Base-by-base conservation (phyloP, 176 grass and related monocot species). In the Rhynchospora breviuscula region DNA sequence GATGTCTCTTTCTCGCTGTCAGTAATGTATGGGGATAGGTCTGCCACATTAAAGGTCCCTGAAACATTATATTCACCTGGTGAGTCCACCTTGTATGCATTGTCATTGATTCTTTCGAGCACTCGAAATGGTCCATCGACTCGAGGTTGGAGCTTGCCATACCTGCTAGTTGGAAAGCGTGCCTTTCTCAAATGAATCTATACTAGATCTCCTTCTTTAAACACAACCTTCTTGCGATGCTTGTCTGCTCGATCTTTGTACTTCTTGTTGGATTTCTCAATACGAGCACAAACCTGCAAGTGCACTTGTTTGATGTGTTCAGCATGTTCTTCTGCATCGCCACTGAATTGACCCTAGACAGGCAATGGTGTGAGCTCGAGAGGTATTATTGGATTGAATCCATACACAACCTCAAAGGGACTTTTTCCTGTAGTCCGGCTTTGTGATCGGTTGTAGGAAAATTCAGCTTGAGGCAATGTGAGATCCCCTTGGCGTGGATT, bases 161-260 rank as follows among this genome's bases (percentile, higher is more conserved):
- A 64, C 3, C 57, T 33, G 7, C 59, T 59, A 67, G 58, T 19
- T 9, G 80, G 59, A 67, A 83, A 83, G 6, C 59, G 56, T 18
- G 10, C 80, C 13, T 67, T 83, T 0, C 80, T 35, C 31, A 79
- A 25, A 69, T 79, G 73, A 35, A 79, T 47, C 73, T 35, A 79
- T 22, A 79, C 73, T 11, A 79, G 15, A 57, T 79, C 73, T 51
- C 73, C 73, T 69, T 69, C 19, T 79, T 79, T 25, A 79, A 79
- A 79, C n/a, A 79, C 44, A 2, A 79, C 73, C 8, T 19, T 19
- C 73, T 79, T 79, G 4, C 73, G 73, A 51, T 57, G 73, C 15
- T 25, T 79, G 17, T 79, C 9, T n/a, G 31, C 73, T 25, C 44
- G 14, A 1, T 79, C 44, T 13, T 79, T 79, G 73, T 79, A 69